These are phyloP conservation scores for Ephemerocybe angulata DNA, from an alignment of 768 basidiomycete genomes.

Conservation along the genomic window DNA sequence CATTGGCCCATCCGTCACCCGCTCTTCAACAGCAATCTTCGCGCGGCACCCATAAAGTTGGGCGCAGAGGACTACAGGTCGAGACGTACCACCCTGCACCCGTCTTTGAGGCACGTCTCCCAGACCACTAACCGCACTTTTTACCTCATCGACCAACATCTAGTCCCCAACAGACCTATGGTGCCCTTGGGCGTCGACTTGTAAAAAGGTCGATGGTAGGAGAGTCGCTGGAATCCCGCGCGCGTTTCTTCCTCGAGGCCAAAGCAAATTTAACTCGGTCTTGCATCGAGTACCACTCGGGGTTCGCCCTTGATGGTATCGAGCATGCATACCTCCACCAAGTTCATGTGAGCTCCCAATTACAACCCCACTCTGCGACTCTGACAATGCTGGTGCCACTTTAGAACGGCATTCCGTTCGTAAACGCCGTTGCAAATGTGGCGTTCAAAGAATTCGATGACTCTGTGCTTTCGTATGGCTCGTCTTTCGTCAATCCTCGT, in stretches of 20 bases:
- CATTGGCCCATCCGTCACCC: neutral
- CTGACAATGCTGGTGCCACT: neutral
- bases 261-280: neutral
- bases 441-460: slow-evolving; percentile 25
- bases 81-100: slow-evolving; percentile 24
- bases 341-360: neutral
- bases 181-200: neutral
- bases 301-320: neutral
- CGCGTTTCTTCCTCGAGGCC: neutral
- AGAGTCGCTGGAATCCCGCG: neutral
- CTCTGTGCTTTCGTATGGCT: slow-evolving; percentile 28
- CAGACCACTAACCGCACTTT: neutral
- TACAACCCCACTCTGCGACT: neutral
- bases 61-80: slow-evolving; percentile 10
- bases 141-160: neutral
- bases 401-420: slow-evolving; percentile 30
- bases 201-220: neutral
- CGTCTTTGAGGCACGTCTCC: slow-evolving; percentile 18
- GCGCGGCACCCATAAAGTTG: neutral
- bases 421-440: slow-evolving; percentile 35
- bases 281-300: neutral
- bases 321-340: slow-evolving; percentile 7
- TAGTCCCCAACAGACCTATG: slow-evolving; percentile 2
- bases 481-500: slow-evolving; percentile 27
- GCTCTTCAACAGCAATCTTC: neutral